Evolutionary conservation across 164 flowering plant genomes (phyloP).

Genomic region (Annona cherimola): DNA sequence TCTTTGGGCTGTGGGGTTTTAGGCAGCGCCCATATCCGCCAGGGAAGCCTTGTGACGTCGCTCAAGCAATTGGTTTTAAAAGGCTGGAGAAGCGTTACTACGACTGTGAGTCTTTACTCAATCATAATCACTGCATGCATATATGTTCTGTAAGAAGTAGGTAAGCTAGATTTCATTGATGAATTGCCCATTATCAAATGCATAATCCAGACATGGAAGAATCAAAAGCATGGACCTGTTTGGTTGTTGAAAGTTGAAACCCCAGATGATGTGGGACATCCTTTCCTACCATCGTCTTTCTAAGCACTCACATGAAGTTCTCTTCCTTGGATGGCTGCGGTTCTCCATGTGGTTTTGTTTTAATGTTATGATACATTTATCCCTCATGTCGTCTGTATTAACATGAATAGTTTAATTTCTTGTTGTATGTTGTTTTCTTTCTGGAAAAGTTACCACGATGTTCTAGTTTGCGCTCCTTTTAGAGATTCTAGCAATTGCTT

Average conservation of each 20-base stretch:
- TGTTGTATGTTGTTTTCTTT: not conserved
- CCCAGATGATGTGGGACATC: not conserved
- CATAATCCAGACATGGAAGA: not conserved
- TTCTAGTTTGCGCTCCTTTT: not conserved
- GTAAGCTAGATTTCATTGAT: no score
- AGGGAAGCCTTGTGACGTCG: slow-evolving; percentile 71
- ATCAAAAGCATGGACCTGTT: not conserved
- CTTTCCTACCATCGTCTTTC: not conserved
- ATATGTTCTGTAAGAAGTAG: not conserved
- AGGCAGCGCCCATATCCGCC: slow-evolving; percentile 86
- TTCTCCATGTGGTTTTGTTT: not conserved
- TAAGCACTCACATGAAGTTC: not conserved
- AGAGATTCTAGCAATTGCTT: not conserved
- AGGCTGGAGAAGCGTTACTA: slow-evolving; percentile 79
- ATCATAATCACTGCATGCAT: not conserved
- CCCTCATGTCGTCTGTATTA: not conserved
- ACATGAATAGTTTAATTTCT: not conserved
- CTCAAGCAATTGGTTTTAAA: slow-evolving; percentile 93
- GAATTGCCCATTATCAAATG: no score
- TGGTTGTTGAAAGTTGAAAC: not conserved
- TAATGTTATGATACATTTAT: not conserved
- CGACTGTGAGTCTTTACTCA: slow-evolving; percentile 63
- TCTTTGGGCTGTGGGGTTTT: slow-evolving; percentile 92
- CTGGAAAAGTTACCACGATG: not conserved
- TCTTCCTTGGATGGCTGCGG: not conserved